Base-by-base conservation (phyloP, 2,329 filamentous ascomycete species). In the Fusarium setosum region DNA sequence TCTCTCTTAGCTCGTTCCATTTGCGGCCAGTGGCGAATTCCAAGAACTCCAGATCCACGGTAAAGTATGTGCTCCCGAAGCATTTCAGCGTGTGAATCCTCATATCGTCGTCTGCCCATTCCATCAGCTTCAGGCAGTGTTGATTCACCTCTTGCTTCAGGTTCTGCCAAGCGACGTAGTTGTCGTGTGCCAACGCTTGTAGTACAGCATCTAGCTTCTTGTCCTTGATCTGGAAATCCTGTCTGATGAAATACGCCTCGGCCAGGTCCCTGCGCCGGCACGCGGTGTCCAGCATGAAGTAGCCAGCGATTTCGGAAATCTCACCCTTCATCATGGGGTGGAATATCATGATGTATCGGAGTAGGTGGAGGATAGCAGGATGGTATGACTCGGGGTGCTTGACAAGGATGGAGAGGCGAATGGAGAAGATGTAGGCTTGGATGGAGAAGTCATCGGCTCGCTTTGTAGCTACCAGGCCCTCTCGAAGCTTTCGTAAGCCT, bases 401-500 rank as follows among this genome's bases (percentile, higher is more conserved):
- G 57, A 91, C 88, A 31, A 97, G 86, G 63, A 99, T 90, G 21
- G 92, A 90, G 23, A 94, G 84, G 54, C 94, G 91, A 71, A 97
- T 92, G 72, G 92, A 93, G 82, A 98, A 98, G 63, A 97, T 88
- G 79, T 98, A 97, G 15, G 90, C 92, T 69, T 94, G 90, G n/a
- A 92, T 88, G 2, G 95, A 90, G 77, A 99, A 99, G 51, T 87
- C 83, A 74, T 97, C 92, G 32, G 84, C 82, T 18, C 94, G 88
- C 52, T 89, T 88, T 9, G 92, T 90, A 12, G 92, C 92, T 4
- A 97, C 88, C 45, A 98, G 90, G 21, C 91, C 94, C 81, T 99
- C 96, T 56, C 96, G 89, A 29, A 99, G 87, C 77, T 97, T 98
- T 63, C 96, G 90, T 74, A 98, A 90, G 4, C 95, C 92, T 72